Base-by-base conservation (phyloP, 208 protist genomes). In the Angomonas deanei region DNA sequence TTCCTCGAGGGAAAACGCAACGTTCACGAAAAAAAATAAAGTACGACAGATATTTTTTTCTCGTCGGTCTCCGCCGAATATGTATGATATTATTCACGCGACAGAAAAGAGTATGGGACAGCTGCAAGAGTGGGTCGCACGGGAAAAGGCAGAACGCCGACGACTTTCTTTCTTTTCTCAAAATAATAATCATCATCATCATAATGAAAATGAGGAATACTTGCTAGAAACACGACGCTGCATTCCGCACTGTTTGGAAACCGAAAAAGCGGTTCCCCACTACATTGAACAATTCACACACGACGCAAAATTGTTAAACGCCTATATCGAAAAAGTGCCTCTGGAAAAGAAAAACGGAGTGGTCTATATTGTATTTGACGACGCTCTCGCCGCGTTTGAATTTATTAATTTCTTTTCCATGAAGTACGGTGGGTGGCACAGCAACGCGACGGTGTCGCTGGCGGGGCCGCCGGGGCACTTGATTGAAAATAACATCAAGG, bases 281-380 rank as follows among this genome's bases (percentile, higher is more conserved):
- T 68, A 64, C 48, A 79, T 78, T 57, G 48, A 62, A 10, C 46
- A 46, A 27, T 86, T 91, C 64, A 68, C 75, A 50, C 28, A 49
- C 11, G 4, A 33, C 27, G 80, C 70, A 0, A 60, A 33, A 15
- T 24, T 73, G 17, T 64, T 94, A 36, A 89, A 92, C 71, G 31
- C 39, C 2, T 58, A 60, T 21, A 70, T 94, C 49, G 62, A 69
- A 39, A 38, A 65, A 42, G 78, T 87, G 36, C 64, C 76, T 28
- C 59, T 53, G 24, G 73, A 80, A 30, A 60, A 54, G 30, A 61
- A 49, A 13, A 69, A 72, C 39, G 76, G 80, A 0, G 68, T 70
- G 23, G 81, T 78, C 17, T 92, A 89, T 68, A 74, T 94, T 58
- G 55, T 90, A 5, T 94, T 94, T 79, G 68, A 36, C 8, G 67